These are phyloP conservation scores for Dacryopinax primogenitus DNA, from an alignment of 768 basidiomycete genomes.

Conservation along the genomic window DNA sequence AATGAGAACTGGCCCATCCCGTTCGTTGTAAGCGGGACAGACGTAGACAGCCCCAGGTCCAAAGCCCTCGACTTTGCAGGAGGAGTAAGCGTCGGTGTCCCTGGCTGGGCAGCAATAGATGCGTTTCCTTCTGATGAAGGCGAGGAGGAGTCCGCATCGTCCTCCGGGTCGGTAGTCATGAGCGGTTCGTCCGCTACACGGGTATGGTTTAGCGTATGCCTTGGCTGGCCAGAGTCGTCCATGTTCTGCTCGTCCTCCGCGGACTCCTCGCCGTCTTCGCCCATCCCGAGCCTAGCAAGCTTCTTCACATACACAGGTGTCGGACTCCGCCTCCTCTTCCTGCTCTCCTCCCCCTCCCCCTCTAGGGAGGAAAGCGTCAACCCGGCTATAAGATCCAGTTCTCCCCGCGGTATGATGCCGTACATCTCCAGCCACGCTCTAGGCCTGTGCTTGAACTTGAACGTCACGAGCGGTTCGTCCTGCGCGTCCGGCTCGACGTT, in stretches of 20 bases:
- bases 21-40: too few relatives aligned
- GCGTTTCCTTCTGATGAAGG: too few relatives aligned
- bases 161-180: not conserved
- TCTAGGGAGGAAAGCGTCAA: not conserved
- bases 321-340: not conserved
- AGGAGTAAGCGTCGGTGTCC: too few relatives aligned
- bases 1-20: too few relatives aligned
- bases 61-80: too few relatives aligned
- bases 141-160: not conserved
- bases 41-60: too few relatives aligned
- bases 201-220: not conserved
- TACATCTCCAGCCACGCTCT: not conserved
- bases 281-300: constrained; percentile 2
- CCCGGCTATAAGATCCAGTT: not conserved
- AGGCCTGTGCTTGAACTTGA: constrained; percentile 5
- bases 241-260: not conserved
- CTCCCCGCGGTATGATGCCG: not conserved
- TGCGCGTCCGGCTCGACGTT: not conserved
- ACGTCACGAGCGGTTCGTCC: not conserved
- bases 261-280: not conserved
- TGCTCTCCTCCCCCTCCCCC: not conserved
- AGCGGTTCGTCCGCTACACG: not conserved
- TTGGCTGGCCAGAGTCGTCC: not conserved
- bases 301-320: constrained; percentile 2
- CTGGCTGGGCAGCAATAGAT: too few relatives aligned